Evolutionary conservation across 225 moss, liverwort and hornwort species (phyloP), one percentile per base, ranked within the genome.

Genomic region (Sphagnum contortum): DNA sequence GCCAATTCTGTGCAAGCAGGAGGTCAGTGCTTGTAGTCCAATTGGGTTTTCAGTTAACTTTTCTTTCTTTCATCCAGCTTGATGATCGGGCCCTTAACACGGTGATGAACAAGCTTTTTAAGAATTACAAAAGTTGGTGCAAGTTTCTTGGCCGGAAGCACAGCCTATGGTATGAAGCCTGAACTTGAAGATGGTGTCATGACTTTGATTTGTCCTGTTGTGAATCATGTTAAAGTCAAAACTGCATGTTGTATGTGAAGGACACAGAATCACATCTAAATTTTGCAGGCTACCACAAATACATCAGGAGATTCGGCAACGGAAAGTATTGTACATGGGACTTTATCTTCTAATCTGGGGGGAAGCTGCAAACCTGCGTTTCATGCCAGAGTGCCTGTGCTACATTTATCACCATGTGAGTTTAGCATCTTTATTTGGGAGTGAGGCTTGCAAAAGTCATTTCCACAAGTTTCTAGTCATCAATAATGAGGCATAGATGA

Each of bases 361-460:
- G 66, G 96, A 98, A 62, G 79, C 96, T 55, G 92, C 96, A 13
- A 98, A 98, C 68, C 68, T 98, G 64, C 81, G 96, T 5, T 98
- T 98, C 60, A 93, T 98, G 96, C 96, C 96, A 12, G 96, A 98
- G 66, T 98, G 96, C 79, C 83, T 98, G 6, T 93, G 90, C 73
- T 98, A 92, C 45, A 87, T 93, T 14, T 98, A 85, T 65, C 96
- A 98, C 58, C 87, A 92, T 69, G 96, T 92, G 72, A 83, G 80
- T 71, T 13, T 2, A 58, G 29, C 5, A 44, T 47, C n/a, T 63
- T 6, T 14, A 5, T 73, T 55, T 64, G 9, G 50, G 55, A 3
- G 4, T 44, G 6, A 60, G 45, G 11, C 45, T 52, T 70, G 14
- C 50, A 10, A 8, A 11, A 47, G 48, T 49, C 52, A 9, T 14